phyloP scores from a whole-genome alignment of 2,329 filamentous ascomycete genomes.

The Thielaviopsis musarum region DNA sequence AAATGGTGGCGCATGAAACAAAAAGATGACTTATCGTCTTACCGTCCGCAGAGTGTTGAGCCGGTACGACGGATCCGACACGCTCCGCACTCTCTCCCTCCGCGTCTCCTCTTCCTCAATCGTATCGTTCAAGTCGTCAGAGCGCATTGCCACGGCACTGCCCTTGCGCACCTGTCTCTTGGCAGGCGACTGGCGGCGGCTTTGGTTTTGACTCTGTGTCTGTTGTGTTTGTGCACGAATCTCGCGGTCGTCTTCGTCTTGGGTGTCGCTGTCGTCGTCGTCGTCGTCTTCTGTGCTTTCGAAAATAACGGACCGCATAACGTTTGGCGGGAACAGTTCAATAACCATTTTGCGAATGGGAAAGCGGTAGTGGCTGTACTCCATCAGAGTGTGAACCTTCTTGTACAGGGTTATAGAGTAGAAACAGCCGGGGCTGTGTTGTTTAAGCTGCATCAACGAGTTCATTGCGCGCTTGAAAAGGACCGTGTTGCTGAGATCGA shows the following conservation, averaged over 20 bases:
- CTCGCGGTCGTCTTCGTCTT: constrained; percentile 22
- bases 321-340: constrained; percentile 83
- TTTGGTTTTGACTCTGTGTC: background rate
- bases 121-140: constrained; percentile 6
- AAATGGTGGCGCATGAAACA: background rate
- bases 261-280: constrained; percentile 38
- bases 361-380: constrained; percentile 78
- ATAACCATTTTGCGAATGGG: constrained; percentile 79
- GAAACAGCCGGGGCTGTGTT: constrained; percentile 59
- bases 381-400: constrained; percentile 68
- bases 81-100: constrained; percentile 41
- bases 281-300: constrained; percentile 32
- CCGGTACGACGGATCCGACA: constrained; percentile 24
- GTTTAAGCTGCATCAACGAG: constrained; percentile 66
- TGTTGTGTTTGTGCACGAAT: constrained; percentile 1
- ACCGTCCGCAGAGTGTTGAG: constrained; percentile 3
- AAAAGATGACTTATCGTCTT: background rate
- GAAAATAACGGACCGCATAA: constrained; percentile 71
- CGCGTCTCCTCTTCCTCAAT: constrained; percentile 22
- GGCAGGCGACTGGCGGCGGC: constrained; percentile 4
- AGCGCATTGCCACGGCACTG: constrained; percentile 3
- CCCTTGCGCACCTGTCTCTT: constrained; percentile 8
- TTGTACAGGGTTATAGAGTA: constrained; percentile 62
- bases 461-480: constrained; percentile 72
- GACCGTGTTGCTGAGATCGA: constrained; percentile 84